Evolutionary conservation across 2,329 filamentous ascomycete species (phyloP), one percentile per base, ranked within the genome.

Genomic region (Microdochium paspali): DNA sequence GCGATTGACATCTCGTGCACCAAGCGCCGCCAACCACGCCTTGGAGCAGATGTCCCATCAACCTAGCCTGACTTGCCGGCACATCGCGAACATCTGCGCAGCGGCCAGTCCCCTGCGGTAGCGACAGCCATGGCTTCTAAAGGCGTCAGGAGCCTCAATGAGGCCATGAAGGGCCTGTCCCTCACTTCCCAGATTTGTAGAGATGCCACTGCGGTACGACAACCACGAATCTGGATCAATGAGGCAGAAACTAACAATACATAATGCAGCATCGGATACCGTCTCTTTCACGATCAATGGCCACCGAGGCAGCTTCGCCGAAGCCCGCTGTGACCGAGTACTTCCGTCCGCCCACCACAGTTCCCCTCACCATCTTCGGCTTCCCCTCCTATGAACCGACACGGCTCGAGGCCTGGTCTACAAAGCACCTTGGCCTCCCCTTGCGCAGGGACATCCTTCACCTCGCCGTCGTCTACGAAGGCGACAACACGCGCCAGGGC

Each of bases 401-500:
- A 44, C 74, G 80, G 45, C 85, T 94, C 65, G 80, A 87, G 62
- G 69, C 80, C 58, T 97, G 90, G 73, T 83, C 86, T 35, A 73
- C 82, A 51, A 85, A 87, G 59, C 89, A 96, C 66, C 85, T 98
- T 42, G 73, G 87, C 61, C 80, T 97, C 28, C 93, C 93, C 2
- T 77, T 95, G 44, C 86, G 93, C 50, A 84, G 85, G 64, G 93
- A 98, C 66, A 82, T 98, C 54, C 82, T 98, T 47, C 91, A 98
- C 71, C 82, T 88, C 54, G 93, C 93, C 49, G 81, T 98, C 49
- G 71, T 95, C 57, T 97, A 85, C 74, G 93, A 98, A 71, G 93
- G 87, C 56, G 91, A 97, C 71, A 80, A 75, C 61, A 86, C 88
- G 48, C 84, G 93, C 25, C 85, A 90, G 65, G 93, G 93, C 54